phyloP scores from a whole-genome alignment of 768 basidiomycete species.

The Lyophyllum decastes region DNA sequence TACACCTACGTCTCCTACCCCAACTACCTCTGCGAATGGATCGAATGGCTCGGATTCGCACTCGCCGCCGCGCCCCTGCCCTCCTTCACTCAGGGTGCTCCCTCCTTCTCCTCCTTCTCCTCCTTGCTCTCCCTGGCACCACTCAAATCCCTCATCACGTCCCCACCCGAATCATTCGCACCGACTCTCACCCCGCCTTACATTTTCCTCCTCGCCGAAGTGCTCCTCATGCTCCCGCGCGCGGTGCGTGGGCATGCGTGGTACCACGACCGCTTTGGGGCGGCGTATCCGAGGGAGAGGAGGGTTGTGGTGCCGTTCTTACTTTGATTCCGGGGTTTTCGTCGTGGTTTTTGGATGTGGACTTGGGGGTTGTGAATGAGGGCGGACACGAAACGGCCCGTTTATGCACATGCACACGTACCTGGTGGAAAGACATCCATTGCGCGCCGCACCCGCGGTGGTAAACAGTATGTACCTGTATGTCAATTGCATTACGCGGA shows the following conservation, averaged over 20 bases:
- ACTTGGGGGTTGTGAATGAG: too few species aligned
- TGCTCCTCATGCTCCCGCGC: constrained; percentile 79
- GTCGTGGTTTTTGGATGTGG: too few species aligned
- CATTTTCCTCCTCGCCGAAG: constrained; percentile 74
- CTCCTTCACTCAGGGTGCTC: too few species aligned
- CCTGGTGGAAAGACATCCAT: too few species aligned
- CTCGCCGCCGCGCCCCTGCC: constrained; percentile 66
- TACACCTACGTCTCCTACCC: constrained; percentile 86
- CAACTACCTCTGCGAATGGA: constrained; percentile 94
- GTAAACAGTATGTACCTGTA: too few species aligned
- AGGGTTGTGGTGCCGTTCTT: constrained; percentile 77
- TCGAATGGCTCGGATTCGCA: constrained; percentile 91
- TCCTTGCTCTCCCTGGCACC: constrained; percentile 36
- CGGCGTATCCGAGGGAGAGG: constrained; percentile 75
- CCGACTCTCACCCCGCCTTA: constrained; percentile 69
- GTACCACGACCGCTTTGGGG: constrained; percentile 78
- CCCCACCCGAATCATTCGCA: constrained; percentile 32
- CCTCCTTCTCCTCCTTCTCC: constrained; percentile 59
- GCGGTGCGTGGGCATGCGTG: constrained; percentile 82
- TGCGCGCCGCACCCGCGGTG: too few species aligned
- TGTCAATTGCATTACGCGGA: too few species aligned
- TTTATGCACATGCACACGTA: too few species aligned
- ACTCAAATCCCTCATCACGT: neutral
- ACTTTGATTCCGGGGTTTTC: neutral
- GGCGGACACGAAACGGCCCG: too few species aligned